Percentiles rank a stretch among this genome's conserved stretches.
Conservation (phyloP, 495 filamentous ascomycete genomes). For the Hyaloscypha bicolor region DNA sequence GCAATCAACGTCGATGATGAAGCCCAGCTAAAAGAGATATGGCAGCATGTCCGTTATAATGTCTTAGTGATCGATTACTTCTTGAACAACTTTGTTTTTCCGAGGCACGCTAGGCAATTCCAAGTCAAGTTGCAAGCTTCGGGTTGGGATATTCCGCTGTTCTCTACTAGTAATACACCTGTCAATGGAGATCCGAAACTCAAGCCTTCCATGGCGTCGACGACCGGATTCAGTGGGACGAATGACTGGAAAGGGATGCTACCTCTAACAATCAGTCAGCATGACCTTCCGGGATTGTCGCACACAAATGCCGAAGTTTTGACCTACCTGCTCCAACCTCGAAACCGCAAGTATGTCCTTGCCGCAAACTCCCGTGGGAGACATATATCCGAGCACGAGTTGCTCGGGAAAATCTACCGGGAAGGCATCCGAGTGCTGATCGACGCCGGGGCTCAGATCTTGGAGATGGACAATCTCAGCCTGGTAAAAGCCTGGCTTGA, state of each 20-base stretch:
- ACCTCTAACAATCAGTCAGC: conserved; percentile 53
- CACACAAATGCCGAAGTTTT: conserved; percentile 59
- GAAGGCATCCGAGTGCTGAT: conserved; percentile 47
- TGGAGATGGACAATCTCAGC: conserved; percentile 46
- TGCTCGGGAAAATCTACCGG: conserved; percentile 38
- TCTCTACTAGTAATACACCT: too few relatives aligned
- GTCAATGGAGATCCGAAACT: background rate
- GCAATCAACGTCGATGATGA: conserved; percentile 53
- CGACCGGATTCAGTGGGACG: conserved; percentile 59
- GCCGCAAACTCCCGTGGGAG: conserved; percentile 31
- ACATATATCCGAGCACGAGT: conserved; percentile 39
- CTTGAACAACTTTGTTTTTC: conserved; percentile 58
- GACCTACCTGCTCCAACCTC: conserved; percentile 49
- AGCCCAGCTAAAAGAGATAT: conserved; percentile 46
- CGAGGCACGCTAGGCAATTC: conserved; percentile 53
- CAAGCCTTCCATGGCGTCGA: conserved; percentile 14
- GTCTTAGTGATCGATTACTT: conserved; percentile 50
- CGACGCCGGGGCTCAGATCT: conserved; percentile 54
- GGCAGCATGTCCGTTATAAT: conserved; percentile 40
- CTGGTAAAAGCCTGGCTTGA: conserved; percentile 52
- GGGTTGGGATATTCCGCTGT: conserved; percentile 55
- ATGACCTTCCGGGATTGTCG: conserved; percentile 47
- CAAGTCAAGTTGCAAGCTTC: conserved; percentile 52
- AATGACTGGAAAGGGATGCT: conserved; percentile 53
- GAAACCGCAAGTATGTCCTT: conserved; percentile 45